Percentiles rank a stretch among this genome's conserved stretches.
These are phyloP conservation scores for Trichoderma hamatum DNA, from an alignment of 2,329 filamentous ascomycete species.

Conservation along the genomic window DNA sequence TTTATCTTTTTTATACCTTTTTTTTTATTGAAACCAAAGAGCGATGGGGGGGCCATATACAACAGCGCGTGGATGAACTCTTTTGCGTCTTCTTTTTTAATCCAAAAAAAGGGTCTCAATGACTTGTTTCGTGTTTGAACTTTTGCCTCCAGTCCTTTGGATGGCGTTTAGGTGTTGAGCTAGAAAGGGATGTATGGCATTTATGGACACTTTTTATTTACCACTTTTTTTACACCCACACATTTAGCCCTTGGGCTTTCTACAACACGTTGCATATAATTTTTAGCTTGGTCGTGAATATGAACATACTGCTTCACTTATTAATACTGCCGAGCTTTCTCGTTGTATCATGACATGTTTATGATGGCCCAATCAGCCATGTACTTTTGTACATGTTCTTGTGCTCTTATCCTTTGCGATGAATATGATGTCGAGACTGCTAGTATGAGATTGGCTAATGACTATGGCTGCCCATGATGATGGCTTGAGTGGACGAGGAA, in stretches of 20 bases:
- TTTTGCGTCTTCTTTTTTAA: slow-evolving; percentile 4
- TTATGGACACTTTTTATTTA: slow-evolving; percentile 14
- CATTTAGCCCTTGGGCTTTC: not conserved
- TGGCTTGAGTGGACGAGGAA: no score
- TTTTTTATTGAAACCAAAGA: not conserved
- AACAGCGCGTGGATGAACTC: slow-evolving; percentile 19
- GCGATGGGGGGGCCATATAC: slow-evolving; percentile 10
- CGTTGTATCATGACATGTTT: not conserved
- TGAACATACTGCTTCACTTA: slow-evolving; percentile 9
- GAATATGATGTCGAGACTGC: not conserved
- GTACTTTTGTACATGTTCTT: not conserved
- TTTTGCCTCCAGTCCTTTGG: slow-evolving; percentile 26
- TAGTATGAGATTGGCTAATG: not conserved
- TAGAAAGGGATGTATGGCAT: slow-evolving; percentile 25
- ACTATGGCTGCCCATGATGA: not conserved
- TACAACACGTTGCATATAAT: slow-evolving; percentile 20
- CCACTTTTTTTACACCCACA: not conserved
- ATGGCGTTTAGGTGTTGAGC: slow-evolving; percentile 27
- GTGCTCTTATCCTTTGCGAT: not conserved
- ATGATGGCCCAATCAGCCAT: not conserved
- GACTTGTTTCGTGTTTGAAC: slow-evolving; percentile 26
- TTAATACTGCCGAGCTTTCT: not conserved
- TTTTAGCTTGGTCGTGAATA: slow-evolving; percentile 16
- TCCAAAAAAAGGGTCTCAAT: slow-evolving; percentile 2
- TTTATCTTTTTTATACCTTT: slow-evolving; percentile 7